Evolutionary conservation across 2,329 filamentous ascomycete genomes (phyloP).

Genomic region (Aspergillus felis): DNA sequence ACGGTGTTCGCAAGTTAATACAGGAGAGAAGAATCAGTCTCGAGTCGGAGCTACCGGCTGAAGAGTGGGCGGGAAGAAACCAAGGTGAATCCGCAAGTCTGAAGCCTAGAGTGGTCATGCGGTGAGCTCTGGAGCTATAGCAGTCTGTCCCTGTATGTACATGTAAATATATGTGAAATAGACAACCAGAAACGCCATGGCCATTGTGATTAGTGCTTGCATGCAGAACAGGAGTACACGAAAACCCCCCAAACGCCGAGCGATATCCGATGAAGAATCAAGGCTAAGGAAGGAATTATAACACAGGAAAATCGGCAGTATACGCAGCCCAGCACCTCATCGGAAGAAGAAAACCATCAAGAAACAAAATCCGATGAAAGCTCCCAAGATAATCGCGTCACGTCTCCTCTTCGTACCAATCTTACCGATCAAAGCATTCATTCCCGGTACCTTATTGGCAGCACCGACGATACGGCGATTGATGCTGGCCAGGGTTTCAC

Average conservation of each 20-base stretch:
- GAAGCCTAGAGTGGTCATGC: slow-evolving; percentile 19
- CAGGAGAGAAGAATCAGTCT: slow-evolving; percentile 33
- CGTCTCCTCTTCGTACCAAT: slow-evolving; percentile 94
- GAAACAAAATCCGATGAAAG: slow-evolving; percentile 89
- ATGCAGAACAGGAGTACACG: neutral
- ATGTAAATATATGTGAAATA: slow-evolving; percentile 9
- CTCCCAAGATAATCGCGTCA: slow-evolving; percentile 88
- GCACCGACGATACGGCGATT: slow-evolving; percentile 86
- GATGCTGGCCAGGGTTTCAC: slow-evolving; percentile 82
- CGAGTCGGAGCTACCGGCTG: slow-evolving; percentile 18
- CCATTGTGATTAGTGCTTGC: neutral
- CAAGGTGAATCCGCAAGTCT: slow-evolving; percentile 1
- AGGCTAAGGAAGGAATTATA: slow-evolving; percentile 4
- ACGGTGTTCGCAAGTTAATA: slow-evolving; percentile 39
- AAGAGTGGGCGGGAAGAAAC: slow-evolving; percentile 14
- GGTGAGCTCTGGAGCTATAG: neutral
- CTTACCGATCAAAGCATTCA: slow-evolving; percentile 85
- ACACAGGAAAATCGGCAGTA: slow-evolving; percentile 1
- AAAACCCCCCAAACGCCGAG: neutral
- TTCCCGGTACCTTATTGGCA: slow-evolving; percentile 84
- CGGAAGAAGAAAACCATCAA: slow-evolving; percentile 77
- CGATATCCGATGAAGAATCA: slow-evolving; percentile 2
- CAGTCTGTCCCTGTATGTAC: slow-evolving; percentile 12
- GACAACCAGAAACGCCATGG: slow-evolving; percentile 1
- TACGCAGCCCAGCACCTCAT: slow-evolving; percentile 38